Conservation (phyloP, 2,329 filamentous ascomycete genomes). For the Phialophora verrucosa region DNA sequence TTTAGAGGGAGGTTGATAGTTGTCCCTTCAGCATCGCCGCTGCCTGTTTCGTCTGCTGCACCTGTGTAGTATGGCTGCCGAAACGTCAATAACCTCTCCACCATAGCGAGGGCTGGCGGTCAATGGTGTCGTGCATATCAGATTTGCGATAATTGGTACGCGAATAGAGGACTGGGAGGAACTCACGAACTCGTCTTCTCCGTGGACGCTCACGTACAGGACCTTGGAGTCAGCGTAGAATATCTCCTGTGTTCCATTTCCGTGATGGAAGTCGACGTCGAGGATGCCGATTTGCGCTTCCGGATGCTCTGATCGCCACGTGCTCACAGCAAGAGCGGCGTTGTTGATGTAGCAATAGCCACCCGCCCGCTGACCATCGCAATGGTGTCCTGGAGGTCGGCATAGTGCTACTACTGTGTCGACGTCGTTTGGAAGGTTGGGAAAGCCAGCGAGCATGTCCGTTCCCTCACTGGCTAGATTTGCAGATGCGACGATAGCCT, state of each 20-base stretch:
- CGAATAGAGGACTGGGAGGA: neutral
- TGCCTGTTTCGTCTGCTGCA: conserved; percentile 30
- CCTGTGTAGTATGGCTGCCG: conserved; percentile 41
- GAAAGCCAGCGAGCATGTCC: conserved; percentile 30
- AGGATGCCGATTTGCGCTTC: conserved; percentile 34
- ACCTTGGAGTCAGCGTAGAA: conserved; percentile 43
- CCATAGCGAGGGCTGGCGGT: neutral
- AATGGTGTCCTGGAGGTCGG: conserved; percentile 40
- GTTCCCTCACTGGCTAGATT: conserved; percentile 38
- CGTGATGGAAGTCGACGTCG: conserved; percentile 41
- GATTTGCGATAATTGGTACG: neutral
- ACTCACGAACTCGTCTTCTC: conserved; percentile 42
- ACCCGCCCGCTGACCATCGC: conserved; percentile 37
- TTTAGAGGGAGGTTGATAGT: conserved; percentile 39
- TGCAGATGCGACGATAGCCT: conserved; percentile 36
- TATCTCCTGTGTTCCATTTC: conserved; percentile 39
- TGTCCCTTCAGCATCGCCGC: conserved; percentile 27
- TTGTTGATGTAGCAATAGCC: conserved; percentile 42
- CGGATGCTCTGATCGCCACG: conserved; percentile 26
- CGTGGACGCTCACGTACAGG: conserved; percentile 45
- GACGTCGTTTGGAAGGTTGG: conserved; percentile 15
- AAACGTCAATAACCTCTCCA: neutral
- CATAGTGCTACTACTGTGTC: conserved; percentile 38
- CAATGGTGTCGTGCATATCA: neutral
- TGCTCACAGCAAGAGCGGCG: conserved; percentile 33